These are phyloP conservation scores for Lachnellula hyalina DNA, from an alignment of 2,329 filamentous ascomycete species.

Conservation along the genomic window DNA sequence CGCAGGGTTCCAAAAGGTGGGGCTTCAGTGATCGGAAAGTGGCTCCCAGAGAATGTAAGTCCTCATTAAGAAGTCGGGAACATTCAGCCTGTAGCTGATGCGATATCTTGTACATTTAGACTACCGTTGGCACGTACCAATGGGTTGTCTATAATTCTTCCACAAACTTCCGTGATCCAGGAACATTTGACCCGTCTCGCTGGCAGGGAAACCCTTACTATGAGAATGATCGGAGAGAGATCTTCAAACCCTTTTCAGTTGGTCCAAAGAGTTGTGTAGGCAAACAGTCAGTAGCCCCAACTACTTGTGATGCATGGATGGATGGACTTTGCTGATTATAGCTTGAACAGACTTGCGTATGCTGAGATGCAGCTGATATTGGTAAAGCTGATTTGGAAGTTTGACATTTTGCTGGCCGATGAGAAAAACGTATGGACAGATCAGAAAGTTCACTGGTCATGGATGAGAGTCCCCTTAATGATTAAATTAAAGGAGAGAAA, in stretches of 20 bases:
- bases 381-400: constrained; percentile 17
- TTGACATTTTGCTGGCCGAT: constrained; percentile 14
- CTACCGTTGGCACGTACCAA: constrained; percentile 1
- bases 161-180: constrained; percentile 24
- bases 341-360: constrained; percentile 5
- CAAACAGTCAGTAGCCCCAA: constrained; percentile 1
- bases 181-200: constrained; percentile 18
- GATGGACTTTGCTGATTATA: no score
- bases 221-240: constrained; percentile 34
- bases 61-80: neutral
- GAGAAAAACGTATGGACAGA: neutral
- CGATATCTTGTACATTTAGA: neutral
- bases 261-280: constrained; percentile 18
- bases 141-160: neutral
- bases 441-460: no score
- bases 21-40: constrained; percentile 8
- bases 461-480: no score
- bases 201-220: constrained; percentile 27
- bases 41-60: constrained; percentile 11
- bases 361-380: constrained; percentile 20
- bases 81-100: no score
- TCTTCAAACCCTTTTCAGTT: constrained; percentile 14
- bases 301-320: no score
- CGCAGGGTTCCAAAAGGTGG: constrained; percentile 15
- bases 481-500: no score